A percentile compares a stretch with the other conserved stretches of the same genome.
These are phyloP conservation scores for Leucosporidium creatinivorum DNA, from an alignment of 768 basidiomycete genomes.

Conservation along the genomic window DNA sequence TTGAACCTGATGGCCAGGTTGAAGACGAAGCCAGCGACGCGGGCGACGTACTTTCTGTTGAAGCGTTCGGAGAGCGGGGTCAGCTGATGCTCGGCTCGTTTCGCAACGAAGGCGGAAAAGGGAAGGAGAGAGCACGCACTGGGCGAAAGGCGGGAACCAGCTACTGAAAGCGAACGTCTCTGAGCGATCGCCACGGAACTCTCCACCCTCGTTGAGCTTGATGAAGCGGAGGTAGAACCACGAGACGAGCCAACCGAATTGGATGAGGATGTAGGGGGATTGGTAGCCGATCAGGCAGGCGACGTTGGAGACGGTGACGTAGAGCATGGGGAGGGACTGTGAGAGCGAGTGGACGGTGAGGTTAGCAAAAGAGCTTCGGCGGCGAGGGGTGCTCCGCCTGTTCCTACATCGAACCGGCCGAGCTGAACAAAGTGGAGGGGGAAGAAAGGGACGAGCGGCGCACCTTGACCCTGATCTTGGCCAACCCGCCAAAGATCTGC, in stretches of 20 bases:
- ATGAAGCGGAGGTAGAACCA: conserved; percentile 97
- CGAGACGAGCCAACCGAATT: conserved; percentile 97
- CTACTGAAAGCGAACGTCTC: conserved; percentile 91
- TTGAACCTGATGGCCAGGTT: conserved; percentile 55
- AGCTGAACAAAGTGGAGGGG: too few relatives aligned
- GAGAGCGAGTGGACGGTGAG: too few relatives aligned
- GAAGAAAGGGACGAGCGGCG: too few relatives aligned
- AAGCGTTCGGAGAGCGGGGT: background rate
- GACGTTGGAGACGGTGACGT: conserved; percentile 81
- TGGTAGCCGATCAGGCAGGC: conserved; percentile 76
- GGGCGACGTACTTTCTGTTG: conserved; percentile 61
- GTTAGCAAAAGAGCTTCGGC: too few relatives aligned
- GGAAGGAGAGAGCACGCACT: conserved; percentile 55
- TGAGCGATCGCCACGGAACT: conserved; percentile 81
- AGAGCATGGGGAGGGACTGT: conserved; percentile 86
- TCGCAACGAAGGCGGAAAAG: too few relatives aligned
- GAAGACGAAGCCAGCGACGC: conserved; percentile 62
- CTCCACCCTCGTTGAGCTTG: conserved; percentile 67
- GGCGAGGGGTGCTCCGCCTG: too few relatives aligned
- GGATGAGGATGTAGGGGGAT: conserved; percentile 84
- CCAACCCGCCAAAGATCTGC: conserved; percentile 68
- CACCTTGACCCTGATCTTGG: conserved; percentile 86
- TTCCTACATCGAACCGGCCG: too few relatives aligned
- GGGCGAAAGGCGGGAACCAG: conserved; percentile 94
- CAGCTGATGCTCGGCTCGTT: background rate